Conservation (phyloP, 495 filamentous ascomycete genomes). For the Annulohypoxylon stygium region DNA sequence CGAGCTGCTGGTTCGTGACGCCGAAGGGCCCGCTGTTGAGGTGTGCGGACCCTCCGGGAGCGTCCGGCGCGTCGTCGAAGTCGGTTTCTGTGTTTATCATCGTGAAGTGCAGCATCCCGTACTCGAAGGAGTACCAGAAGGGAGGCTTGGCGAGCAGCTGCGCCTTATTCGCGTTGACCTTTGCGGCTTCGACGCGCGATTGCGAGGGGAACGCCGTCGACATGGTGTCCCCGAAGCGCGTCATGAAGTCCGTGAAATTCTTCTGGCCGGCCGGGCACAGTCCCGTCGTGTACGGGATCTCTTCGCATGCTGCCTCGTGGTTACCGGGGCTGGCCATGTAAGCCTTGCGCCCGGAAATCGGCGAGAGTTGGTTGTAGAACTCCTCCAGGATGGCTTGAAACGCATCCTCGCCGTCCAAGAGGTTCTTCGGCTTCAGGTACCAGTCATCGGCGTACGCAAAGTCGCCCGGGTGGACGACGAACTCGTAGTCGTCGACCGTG, state of each 20-base stretch:
- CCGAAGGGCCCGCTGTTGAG: slow-evolving; percentile 68
- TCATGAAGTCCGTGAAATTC: slow-evolving; percentile 72
- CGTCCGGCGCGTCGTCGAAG: slow-evolving; percentile 61
- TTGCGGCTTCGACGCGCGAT: slow-evolving; percentile 59
- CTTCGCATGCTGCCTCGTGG: slow-evolving; percentile 60
- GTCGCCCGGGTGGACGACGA: slow-evolving; percentile 70
- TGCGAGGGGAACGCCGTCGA: slow-evolving; percentile 61
- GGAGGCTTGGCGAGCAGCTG: slow-evolving; percentile 66
- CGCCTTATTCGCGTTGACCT: slow-evolving; percentile 62
- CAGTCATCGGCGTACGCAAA: slow-evolving; percentile 65
- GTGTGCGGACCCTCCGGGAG: slow-evolving; percentile 58
- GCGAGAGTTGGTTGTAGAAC: slow-evolving; percentile 60
- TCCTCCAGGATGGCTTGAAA: slow-evolving; percentile 61
- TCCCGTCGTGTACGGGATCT: slow-evolving; percentile 56
- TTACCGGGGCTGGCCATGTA: slow-evolving; percentile 63
- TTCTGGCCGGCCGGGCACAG: slow-evolving; percentile 69
- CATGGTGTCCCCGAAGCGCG: slow-evolving; percentile 67
- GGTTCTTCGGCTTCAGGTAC: slow-evolving; percentile 57
- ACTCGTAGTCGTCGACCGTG: slow-evolving; percentile 69
- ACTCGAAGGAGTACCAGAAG: slow-evolving; percentile 76
- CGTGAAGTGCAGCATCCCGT: slow-evolving; percentile 69
- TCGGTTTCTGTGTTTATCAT: slow-evolving; percentile 72
- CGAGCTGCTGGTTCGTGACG: slow-evolving; percentile 55
- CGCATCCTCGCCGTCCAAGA: slow-evolving; percentile 56
- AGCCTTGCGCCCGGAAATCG: slow-evolving; percentile 57